Base-by-base conservation (phyloP, 768 basidiomycete species). In the Russula griseocarnosa region DNA sequence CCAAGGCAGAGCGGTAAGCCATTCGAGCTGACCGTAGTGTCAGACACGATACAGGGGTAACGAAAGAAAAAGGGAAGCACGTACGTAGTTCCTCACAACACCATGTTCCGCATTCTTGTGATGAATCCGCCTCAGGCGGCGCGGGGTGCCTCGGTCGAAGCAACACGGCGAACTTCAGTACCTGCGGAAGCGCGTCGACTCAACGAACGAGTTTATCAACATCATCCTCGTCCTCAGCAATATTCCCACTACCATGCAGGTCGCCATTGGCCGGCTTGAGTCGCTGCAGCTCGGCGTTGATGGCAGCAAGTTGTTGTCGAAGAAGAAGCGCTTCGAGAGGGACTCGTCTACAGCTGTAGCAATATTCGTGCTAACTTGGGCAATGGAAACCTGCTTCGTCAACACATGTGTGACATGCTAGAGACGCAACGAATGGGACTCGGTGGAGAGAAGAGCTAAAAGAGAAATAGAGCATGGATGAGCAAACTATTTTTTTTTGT, bases 21-120 rank as follows among this genome's bases (percentile, higher is more conserved):
- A 95, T 74, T 97, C 94, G 24, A 97, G 82, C 87, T 94, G 76
- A 42, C 18, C 94, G 5, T 66, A 9, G 54, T 62, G 18, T 26
- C 66, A 22, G 13, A 34, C 32, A 20, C 26, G 9, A 26, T 20
- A 34, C 6, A 10, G 11, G 5, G 10, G 18, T 20, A 18, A 18
- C 2, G 38, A 20, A 36, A 20, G 30, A 24, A 47, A 36, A 38
- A 52, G 26, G 47, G 66, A 30, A 26, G 28, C 1, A 78, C 86
- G 69, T 70, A 91, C 92, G 73, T 90, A 94, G 72, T 79, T 87
- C 53, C 90, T 79, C 56, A 94, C 87, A 42, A 96, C 94, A 3
- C 92, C 92, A 71, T 91, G 86, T 77, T 97, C 95, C 3, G 93
- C 91, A 57, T 90, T 92, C 20, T 92, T 90, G 40, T 86, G 85